A percentile compares a stretch with the other conserved stretches of the same genome.
Evolutionary conservation across 371 early-diverging fungal genomes (phyloP).

Genomic region (Saksenaea vasiformis): DNA sequence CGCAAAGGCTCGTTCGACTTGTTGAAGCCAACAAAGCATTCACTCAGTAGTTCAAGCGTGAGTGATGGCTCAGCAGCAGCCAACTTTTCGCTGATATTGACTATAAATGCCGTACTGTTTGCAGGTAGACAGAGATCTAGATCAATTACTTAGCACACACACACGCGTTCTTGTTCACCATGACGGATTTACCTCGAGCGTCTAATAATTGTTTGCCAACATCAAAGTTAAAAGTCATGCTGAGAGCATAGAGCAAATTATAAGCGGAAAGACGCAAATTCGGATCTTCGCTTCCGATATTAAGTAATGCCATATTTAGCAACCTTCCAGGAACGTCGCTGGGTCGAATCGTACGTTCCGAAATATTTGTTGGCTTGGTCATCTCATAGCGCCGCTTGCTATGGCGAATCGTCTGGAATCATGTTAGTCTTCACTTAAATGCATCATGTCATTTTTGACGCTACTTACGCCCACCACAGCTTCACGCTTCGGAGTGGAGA

Average conservation of each 20-base stretch:
- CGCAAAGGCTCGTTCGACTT: conserved; percentile 68
- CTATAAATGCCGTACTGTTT: conserved; percentile 80
- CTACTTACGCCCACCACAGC: conserved; percentile 61
- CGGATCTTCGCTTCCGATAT: conserved; percentile 78
- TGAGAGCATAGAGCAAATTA: conserved; percentile 79
- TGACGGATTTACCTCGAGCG: conserved; percentile 59
- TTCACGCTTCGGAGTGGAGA: conserved; percentile 79
- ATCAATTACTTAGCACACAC: neutral
- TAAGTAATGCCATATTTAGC: conserved; percentile 86
- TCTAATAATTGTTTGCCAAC: conserved; percentile 76
- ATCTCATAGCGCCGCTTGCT: conserved; percentile 69
- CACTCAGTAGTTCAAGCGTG: conserved; percentile 85
- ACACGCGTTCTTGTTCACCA: neutral
- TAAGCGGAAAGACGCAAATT: conserved; percentile 80
- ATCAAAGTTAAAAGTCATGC: conserved; percentile 76
- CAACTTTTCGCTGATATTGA: conserved; percentile 74
- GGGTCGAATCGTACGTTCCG: conserved; percentile 75
- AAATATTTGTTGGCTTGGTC: conserved; percentile 58
- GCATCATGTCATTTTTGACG: neutral
- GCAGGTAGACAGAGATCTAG: conserved; percentile 82
- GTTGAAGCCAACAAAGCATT: conserved; percentile 79
- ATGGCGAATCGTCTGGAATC: conserved; percentile 52
- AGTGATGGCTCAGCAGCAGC: conserved; percentile 74
- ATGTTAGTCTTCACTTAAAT: neutral
- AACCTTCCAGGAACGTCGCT: conserved; percentile 88